These are phyloP conservation scores for Phytophthora hibernalis DNA, from an alignment of 352 stramenopile genomes.

Conservation along the genomic window DNA sequence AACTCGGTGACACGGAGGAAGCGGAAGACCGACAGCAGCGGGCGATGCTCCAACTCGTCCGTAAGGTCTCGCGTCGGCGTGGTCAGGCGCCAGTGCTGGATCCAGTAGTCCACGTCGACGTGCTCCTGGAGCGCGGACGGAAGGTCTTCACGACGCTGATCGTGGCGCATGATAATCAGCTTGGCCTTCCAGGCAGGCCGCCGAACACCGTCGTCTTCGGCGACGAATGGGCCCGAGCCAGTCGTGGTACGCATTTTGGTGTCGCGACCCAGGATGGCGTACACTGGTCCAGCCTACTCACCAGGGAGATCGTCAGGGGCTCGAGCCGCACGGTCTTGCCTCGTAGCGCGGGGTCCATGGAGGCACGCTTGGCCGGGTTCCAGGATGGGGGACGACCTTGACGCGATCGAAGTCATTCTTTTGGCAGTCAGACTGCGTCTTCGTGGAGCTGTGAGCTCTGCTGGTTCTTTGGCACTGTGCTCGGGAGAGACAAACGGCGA, in stretches of 20 bases:
- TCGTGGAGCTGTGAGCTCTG: conserved; percentile 13
- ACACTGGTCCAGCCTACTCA: too few relatives aligned
- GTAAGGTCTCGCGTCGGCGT: neutral
- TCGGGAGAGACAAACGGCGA: conserved; percentile 6
- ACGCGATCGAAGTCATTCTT: too few relatives aligned
- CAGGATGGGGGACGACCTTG: too few relatives aligned
- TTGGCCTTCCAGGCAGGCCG: conserved; percentile 3
- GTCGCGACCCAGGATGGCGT: too few relatives aligned
- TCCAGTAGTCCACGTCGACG: conserved; percentile 1
- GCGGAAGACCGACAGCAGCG: neutral
- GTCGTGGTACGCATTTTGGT: too few relatives aligned
- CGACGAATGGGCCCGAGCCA: conserved; percentile 3
- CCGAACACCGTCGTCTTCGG: conserved; percentile 1
- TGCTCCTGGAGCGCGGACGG: neutral
- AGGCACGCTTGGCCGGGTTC: too few relatives aligned
- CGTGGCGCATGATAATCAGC: neutral
- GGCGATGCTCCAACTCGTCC: neutral
- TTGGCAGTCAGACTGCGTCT: conserved; percentile 2
- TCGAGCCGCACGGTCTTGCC: too few relatives aligned
- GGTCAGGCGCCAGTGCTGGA: conserved; percentile 5
- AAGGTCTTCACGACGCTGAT: neutral
- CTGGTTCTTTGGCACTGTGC: neutral
- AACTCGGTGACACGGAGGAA: conserved; percentile 10
- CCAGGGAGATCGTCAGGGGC: too few relatives aligned
- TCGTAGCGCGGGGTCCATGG: too few relatives aligned